Evolutionary conservation across 148 eudicot species (phyloP), one percentile per base, ranked within the genome.

Genomic region (Salicornia ramosissima): DNA sequence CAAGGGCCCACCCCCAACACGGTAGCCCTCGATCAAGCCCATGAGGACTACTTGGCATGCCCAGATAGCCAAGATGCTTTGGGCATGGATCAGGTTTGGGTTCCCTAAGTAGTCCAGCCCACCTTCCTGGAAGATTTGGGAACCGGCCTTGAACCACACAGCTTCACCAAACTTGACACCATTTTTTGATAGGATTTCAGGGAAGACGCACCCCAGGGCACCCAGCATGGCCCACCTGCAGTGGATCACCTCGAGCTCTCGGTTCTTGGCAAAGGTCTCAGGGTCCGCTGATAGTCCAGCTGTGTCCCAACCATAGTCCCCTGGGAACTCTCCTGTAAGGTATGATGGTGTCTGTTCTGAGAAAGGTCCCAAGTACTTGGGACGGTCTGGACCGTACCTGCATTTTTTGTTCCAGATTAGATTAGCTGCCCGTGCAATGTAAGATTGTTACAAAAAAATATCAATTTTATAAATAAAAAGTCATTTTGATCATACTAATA

Each of bases 231-330:
- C 83, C 83, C 83, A 80, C 43, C 83, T 74, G 40, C 65, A 56
- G 58, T 80, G 83, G 63, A 80, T 80, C 40, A 80, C 83, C 52
- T 80, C 80, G 0, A 80, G 68, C 51, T 80, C 83, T 52, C 78
- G 83, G 80, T 80, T 80, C 74, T 70, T 73, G 22, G 83, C 67
- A 45, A 81, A 81, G 58, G 84, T 81, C 40, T 81, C 81, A 0
- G 84, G 84, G 71, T 81, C 84, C 42, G 84, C 84, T 31, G 84
- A 81, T 6, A 81, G 81, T 0, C 84, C 84, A 22, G 81, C 81
- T 11, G 81, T 77, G 67, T 77, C 81, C 84, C 84, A 77, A 8
- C 81, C 84, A 10, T 81, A 81, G 64, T 81, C 81, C 36, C 84
- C 84, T 10, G 81, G 84, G 57, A 81, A 81, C 43, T 81, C 84